These are phyloP conservation scores for Blakeslea trispora DNA, from an alignment of 371 early-diverging fungal genomes.

Conservation along the genomic window DNA sequence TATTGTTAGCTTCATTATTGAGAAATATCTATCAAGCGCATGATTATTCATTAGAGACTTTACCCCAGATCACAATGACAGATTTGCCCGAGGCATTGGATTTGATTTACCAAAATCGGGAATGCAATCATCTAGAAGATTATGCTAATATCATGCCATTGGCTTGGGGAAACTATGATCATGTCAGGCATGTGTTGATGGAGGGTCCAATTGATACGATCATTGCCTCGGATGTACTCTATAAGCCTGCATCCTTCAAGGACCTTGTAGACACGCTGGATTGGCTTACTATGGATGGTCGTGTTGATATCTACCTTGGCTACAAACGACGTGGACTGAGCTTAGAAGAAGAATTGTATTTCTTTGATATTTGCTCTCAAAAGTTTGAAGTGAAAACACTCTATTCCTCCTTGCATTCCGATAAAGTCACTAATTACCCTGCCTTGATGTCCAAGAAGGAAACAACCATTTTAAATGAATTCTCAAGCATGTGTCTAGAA, in stretches of 20 bases:
- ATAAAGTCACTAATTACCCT: neutral
- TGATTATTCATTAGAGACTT: neutral
- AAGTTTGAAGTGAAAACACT: slow-evolving; percentile 15
- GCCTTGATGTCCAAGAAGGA: neutral
- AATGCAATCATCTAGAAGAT: slow-evolving; percentile 22
- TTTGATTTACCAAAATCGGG: slow-evolving; percentile 36
- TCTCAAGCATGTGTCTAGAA: slow-evolving; percentile 9
- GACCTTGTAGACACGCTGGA: slow-evolving; percentile 44
- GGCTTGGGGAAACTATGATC: slow-evolving; percentile 33
- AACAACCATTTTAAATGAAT: slow-evolving; percentile 5
- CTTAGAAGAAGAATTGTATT: slow-evolving; percentile 27
- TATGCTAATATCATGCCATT: slow-evolving; percentile 21
- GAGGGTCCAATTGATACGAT: slow-evolving; percentile 39
- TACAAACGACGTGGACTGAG: slow-evolving; percentile 44
- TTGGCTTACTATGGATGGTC: slow-evolving; percentile 30
- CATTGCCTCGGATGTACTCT: slow-evolving; percentile 61
- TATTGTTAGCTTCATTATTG: slow-evolving; percentile 19
- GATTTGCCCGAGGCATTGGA: slow-evolving; percentile 49
- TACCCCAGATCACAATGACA: slow-evolving; percentile 31
- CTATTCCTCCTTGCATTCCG: neutral
- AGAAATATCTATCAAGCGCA: slow-evolving; percentile 1
- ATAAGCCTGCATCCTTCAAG: slow-evolving; percentile 44
- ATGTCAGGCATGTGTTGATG: slow-evolving; percentile 12
- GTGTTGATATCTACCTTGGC: slow-evolving; percentile 40
- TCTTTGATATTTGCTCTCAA: slow-evolving; percentile 34